Percentiles rank a stretch among this genome's conserved stretches.
phyloP scores from a whole-genome alignment of 1,139 yeast genomes.

The Kodamaea plutei region DNA sequence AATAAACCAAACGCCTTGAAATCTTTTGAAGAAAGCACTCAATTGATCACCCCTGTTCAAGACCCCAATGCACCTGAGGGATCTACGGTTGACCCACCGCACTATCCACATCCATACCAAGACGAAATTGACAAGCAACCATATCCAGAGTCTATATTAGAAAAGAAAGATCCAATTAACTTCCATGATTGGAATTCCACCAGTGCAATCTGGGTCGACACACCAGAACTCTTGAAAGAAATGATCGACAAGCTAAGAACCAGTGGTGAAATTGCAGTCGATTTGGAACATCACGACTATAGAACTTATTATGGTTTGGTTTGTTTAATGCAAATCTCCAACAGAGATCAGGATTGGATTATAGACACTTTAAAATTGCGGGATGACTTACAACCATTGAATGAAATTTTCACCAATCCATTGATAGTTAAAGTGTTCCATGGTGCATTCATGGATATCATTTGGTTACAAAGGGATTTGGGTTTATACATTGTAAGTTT shows the following conservation, averaged over 20 bases:
- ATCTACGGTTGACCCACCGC: slow-evolving; percentile 56
- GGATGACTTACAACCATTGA: slow-evolving; percentile 64
- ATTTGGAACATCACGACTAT: slow-evolving; percentile 93
- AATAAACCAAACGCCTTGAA: slow-evolving; percentile 67
- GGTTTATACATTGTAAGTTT: slow-evolving; percentile 87
- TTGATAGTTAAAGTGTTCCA: slow-evolving; percentile 81
- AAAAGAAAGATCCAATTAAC: slow-evolving; percentile 47
- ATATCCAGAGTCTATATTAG: slow-evolving; percentile 59
- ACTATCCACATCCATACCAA: slow-evolving; percentile 78
- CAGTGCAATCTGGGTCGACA: slow-evolving; percentile 69
- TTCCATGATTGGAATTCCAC: slow-evolving; percentile 64
- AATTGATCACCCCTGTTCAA: slow-evolving; percentile 26
- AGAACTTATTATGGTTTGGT: slow-evolving; percentile 88
- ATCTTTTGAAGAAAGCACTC: slow-evolving; percentile 49
- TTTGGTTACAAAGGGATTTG: slow-evolving; percentile 94
- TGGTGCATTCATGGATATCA: slow-evolving; percentile 95
- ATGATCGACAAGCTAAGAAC: slow-evolving; percentile 54
- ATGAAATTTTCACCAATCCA: slow-evolving; percentile 78
- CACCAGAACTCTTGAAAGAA: slow-evolving; percentile 42
- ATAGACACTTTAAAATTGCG: slow-evolving; percentile 74
- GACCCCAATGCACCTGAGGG: slow-evolving; percentile 19
- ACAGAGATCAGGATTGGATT: slow-evolving; percentile 77
- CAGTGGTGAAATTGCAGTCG: slow-evolving; percentile 79
- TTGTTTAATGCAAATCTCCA: slow-evolving; percentile 90
- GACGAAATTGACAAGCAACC: slow-evolving; percentile 68